Percentiles rank a stretch among this genome's conserved stretches.
phyloP scores from a whole-genome alignment of 177 flowering plant species.

The Telopea speciosissima region DNA sequence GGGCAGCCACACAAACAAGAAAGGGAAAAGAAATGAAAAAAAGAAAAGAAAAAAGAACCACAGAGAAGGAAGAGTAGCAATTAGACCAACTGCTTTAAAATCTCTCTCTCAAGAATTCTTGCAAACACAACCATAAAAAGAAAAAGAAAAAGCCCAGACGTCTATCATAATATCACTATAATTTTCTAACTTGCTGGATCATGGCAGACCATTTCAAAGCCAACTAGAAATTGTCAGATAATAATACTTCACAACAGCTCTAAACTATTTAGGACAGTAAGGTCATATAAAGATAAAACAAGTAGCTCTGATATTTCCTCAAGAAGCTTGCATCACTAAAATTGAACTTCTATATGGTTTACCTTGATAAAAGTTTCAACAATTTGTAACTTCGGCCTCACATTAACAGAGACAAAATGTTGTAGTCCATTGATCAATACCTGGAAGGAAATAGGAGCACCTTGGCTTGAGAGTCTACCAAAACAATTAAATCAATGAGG shows the following conservation, averaged over 20 bases:
- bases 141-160: too few species aligned
- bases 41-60: too few species aligned
- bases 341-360: neutral
- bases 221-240: neutral
- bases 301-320: neutral
- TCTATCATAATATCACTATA: too few species aligned
- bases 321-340: neutral
- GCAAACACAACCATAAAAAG: too few species aligned
- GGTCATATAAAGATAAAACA: neutral
- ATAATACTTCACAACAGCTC: neutral
- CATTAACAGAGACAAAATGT: conserved; percentile 65
- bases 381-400: conserved; percentile 70
- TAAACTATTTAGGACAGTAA: neutral
- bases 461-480: neutral
- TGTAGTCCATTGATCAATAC: conserved; percentile 89
- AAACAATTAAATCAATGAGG: neutral
- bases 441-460: conserved; percentile 34
- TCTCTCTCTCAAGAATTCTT: too few species aligned
- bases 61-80: too few species aligned
- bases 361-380: conserved; percentile 95
- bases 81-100: too few species aligned
- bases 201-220: too few species aligned
- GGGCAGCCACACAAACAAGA: too few species aligned
- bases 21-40: too few species aligned
- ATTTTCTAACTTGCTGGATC: too few species aligned